Conservation (phyloP, 257 asterid genomes). For the Salvia miltiorrhiza region DNA sequence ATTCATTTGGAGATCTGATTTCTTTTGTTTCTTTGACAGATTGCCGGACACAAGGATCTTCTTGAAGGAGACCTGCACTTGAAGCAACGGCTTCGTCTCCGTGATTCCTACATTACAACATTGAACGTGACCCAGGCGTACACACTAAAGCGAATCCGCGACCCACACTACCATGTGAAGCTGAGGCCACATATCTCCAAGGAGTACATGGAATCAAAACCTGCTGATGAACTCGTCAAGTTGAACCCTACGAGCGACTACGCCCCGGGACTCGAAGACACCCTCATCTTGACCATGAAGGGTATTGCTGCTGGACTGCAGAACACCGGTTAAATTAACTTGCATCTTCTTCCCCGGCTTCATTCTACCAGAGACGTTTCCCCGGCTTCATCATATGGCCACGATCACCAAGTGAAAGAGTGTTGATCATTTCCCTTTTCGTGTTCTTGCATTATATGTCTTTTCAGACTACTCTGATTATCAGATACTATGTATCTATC, state of each 20-base stretch:
- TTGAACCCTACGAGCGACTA: slow-evolving; percentile 61
- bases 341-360: background rate
- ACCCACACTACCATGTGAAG: slow-evolving; percentile 50
- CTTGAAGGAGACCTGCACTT: slow-evolving; percentile 60
- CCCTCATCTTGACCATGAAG: slow-evolving; percentile 68
- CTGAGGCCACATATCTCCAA: slow-evolving; percentile 56
- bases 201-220: slow-evolving; percentile 45
- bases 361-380: background rate
- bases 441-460: background rate
- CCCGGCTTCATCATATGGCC: background rate
- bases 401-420: background rate
- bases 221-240: slow-evolving; percentile 56
- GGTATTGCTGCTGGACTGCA: slow-evolving; percentile 68
- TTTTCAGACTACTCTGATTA: background rate
- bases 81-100: slow-evolving; percentile 53
- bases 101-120: slow-evolving; percentile 62
- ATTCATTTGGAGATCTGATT: background rate
- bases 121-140: slow-evolving; percentile 59
- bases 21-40: slow-evolving; percentile 17
- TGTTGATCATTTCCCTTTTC: background rate
- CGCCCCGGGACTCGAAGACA: slow-evolving; percentile 69
- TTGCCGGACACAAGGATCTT: slow-evolving; percentile 66
- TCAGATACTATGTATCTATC: background rate
- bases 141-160: slow-evolving; percentile 57
- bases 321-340: slow-evolving; percentile 42